Base-by-base conservation (phyloP, 2,329 filamentous ascomycete species). In the Ophiostoma sp. region DNA sequence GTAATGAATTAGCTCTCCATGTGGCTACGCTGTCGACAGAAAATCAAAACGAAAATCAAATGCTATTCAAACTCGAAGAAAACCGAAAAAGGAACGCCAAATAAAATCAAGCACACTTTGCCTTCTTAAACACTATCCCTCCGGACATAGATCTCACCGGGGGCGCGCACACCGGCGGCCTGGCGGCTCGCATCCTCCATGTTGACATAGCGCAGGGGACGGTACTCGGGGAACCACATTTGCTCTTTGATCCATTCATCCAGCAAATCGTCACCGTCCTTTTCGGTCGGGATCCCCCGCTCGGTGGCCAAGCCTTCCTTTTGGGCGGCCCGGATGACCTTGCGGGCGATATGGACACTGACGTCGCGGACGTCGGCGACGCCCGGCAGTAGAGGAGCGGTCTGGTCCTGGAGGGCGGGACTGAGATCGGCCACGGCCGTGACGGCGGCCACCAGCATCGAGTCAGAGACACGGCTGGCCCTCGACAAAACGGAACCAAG, bases 391-490 rank as follows among this genome's bases (percentile, higher is more conserved):
- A 97, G 83, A 0, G 91, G 92, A 19, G 88, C 88, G 11, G 86
- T 87, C 0, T 87, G 82, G 77, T 93, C 89, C 31, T 81, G 74
- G 0, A 94, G 83, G 0, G 92, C 92, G 0, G 94, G 94, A 0
- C 91, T 91, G 73, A 92, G 85, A 3, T 86, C 87, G 0, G 93
- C 91, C 0, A 97, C 87, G 2, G 90, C 92, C 78, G 91, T 88
- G 2, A 93, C 90, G 0, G 94, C 94, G 0, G 92, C 92, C 0
- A 97, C 92, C 15, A 97, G 89, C 89, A 97, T 95, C 75, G 89
- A 88, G 75, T 95, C 90, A 0, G 91, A 92, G 36, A 97, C 82
- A 0, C 90, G 85, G 15, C 84, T 86, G 2, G 91, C 86, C 17
- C 93, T 89, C 33, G 87, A 90, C 0, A 97, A 87, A 0, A 97